Evolutionary conservation across 345 rosid species (phyloP), one percentile per base, ranked within the genome.

Genomic region (Hypericum perforatum): DNA sequence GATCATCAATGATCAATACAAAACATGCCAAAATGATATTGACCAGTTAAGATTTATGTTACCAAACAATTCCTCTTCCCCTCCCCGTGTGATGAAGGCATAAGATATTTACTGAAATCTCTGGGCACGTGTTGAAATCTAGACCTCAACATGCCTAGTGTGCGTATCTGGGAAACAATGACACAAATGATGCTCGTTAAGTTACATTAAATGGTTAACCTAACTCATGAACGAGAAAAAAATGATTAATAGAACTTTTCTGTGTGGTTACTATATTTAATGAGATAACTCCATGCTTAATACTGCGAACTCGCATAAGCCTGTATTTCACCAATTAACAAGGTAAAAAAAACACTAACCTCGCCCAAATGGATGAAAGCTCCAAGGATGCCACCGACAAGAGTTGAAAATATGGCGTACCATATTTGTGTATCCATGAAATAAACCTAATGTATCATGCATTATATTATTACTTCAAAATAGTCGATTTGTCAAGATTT

Each of bases 351-450:
- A 46, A 46, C 62, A 73, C 75, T 70, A 61, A 92, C 98, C 95
- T 92, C 95, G 13, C 98, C 98, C 78, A 88, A 74, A 79, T 92
- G 98, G 60, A 86, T 88, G 73, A 88, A 79, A 55, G 97, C 97
- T 73, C 98, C 98, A 73, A 63, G 75, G 56, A 92, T 88, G 55
- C 98, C 97, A 52, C 98, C 98, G 76, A 85, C 82, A 39, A 92
- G 80, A 53, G 97, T 92, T 38, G 91, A 85, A 68, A 77, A 92
- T 73, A 92, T 92, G 71, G 95, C 77, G 69, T 92, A 92, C 98
- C 98, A 92, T 76, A 92, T 88, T 82, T 92, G 98, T 15, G 80
- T 63, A 74, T 92, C 98, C 94, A 82, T 77, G 56, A 85, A 92
- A 70, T 92, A 92, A 62, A 92, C 98, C 97, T 92, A 62, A 44